Evolutionary conservation across 441 rosid genomes (phyloP).

Genomic region (Syzygium malaccense): DNA sequence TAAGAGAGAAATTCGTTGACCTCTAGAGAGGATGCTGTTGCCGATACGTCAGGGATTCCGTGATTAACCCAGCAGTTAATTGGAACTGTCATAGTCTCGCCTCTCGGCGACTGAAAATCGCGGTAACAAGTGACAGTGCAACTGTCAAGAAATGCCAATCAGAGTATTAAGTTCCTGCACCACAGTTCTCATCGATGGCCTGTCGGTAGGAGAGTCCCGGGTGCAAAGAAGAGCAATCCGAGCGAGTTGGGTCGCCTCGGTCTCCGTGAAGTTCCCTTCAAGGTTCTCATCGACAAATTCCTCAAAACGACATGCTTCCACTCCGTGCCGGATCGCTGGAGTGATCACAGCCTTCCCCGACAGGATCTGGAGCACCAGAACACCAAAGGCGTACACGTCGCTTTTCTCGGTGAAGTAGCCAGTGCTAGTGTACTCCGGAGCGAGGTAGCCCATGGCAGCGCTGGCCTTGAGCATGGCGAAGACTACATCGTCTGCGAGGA

Average conservation of each 20-base stretch:
- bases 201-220: not conserved
- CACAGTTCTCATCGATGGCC: slow-evolving; percentile 3
- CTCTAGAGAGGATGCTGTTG: not conserved
- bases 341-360: slow-evolving; percentile 4
- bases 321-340: not conserved
- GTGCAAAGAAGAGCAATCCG: slow-evolving; percentile 1
- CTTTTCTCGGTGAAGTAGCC: slow-evolving; percentile 9
- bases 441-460: slow-evolving; percentile 18
- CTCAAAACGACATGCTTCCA: not conserved
- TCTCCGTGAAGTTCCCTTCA: slow-evolving; percentile 1
- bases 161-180: not conserved
- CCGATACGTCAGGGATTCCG: not conserved
- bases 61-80: not conserved
- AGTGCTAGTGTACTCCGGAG: slow-evolving; percentile 8
- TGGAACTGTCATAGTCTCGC: not conserved
- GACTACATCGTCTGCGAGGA: slow-evolving; percentile 10
- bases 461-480: slow-evolving; percentile 8
- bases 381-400: slow-evolving; percentile 5
- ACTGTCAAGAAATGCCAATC: not conserved
- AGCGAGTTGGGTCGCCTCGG: not conserved
- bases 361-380: slow-evolving; percentile 9
- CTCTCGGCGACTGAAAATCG: not conserved
- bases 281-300: slow-evolving; percentile 7
- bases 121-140: not conserved
- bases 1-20: not conserved